Evolutionary conservation across 2,329 filamentous ascomycete species (phyloP).

Genomic region (Apiospora phragmitis): DNA sequence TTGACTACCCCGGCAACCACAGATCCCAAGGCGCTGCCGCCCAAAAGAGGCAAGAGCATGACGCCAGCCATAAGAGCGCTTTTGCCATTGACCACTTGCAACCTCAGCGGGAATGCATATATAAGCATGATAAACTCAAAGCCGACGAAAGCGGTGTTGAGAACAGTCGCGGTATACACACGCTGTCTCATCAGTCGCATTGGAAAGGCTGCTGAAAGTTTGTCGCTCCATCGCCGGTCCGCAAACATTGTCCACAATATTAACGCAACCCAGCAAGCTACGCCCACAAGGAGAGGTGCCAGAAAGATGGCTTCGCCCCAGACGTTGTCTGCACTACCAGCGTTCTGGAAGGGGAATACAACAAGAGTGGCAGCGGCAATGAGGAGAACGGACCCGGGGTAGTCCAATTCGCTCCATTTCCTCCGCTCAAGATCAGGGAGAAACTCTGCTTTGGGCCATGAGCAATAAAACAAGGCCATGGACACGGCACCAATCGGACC

Average conservation of each 20-base stretch:
- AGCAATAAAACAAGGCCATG: constrained; percentile 45
- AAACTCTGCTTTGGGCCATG: constrained; percentile 49
- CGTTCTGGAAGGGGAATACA: constrained; percentile 59
- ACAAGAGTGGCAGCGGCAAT: constrained; percentile 55
- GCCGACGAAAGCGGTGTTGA: constrained; percentile 49
- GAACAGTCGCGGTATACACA: constrained; percentile 41
- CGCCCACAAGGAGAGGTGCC: constrained; percentile 40
- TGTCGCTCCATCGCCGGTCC: constrained; percentile 31
- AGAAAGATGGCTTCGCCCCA: constrained; percentile 47
- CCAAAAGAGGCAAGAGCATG: constrained; percentile 55
- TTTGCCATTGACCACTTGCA: constrained; percentile 51
- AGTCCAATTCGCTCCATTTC: constrained; percentile 53
- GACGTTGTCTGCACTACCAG: constrained; percentile 35
- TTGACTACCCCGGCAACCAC: constrained; percentile 44
- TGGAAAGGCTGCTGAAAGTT: constrained; percentile 46
- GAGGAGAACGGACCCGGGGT: constrained; percentile 53
- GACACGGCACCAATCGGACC: constrained; percentile 51
- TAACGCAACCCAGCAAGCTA: constrained; percentile 36
- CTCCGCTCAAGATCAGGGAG: constrained; percentile 39
- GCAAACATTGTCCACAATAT: constrained; percentile 41
- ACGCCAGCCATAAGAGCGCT: constrained; percentile 47
- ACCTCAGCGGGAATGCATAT: constrained; percentile 49
- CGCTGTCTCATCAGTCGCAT: constrained; percentile 48
- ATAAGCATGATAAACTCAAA: constrained; percentile 51
- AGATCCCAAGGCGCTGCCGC: constrained; percentile 47